Conservation (phyloP, 2,329 filamentous ascomycete genomes). For the Penicillium oxalicum region DNA sequence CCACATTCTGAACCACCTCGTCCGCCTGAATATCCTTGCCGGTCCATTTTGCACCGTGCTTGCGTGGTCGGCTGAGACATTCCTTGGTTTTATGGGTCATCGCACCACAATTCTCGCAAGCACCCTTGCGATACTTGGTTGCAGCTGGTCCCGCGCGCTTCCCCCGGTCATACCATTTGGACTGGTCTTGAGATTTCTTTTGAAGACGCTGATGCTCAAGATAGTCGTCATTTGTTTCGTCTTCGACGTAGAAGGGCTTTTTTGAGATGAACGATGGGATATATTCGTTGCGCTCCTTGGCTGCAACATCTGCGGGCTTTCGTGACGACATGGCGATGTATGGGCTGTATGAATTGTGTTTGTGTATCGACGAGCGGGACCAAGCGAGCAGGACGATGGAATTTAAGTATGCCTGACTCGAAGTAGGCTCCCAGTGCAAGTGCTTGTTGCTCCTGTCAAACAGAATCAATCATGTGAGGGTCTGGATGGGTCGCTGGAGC, state of each 20-base stretch:
- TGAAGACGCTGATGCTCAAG: constrained; percentile 92
- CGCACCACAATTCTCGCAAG: constrained; percentile 95
- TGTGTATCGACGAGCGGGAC: not conserved
- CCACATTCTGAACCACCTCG: constrained; percentile 76
- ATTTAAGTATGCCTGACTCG: not conserved
- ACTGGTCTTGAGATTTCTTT: constrained; percentile 60
- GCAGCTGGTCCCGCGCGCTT: constrained; percentile 78
- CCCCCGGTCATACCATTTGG: constrained; percentile 90
- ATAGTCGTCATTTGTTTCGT: constrained; percentile 74
- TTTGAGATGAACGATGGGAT: constrained; percentile 98
- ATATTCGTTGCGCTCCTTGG: constrained; percentile 93
- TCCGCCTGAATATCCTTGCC: constrained; percentile 92
- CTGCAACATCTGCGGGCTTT: constrained; percentile 50
- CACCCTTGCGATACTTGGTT: constrained; percentile 95
- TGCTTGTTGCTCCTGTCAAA: too few species aligned
- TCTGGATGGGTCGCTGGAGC: not conserved
- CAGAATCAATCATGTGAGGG: too few species aligned
- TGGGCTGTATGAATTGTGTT: too few species aligned
- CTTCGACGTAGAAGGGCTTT: constrained; percentile 88
- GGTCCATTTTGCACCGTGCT: constrained; percentile 84
- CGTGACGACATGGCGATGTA: constrained; percentile 32
- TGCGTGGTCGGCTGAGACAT: constrained; percentile 81
- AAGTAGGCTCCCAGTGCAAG: not conserved
- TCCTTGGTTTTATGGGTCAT: constrained; percentile 97
- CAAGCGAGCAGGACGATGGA: not conserved